Percentiles rank a stretch among this genome's conserved stretches.
These are phyloP conservation scores for Huntiella savannae DNA, from an alignment of 2,329 filamentous ascomycete genomes.

Conservation along the genomic window DNA sequence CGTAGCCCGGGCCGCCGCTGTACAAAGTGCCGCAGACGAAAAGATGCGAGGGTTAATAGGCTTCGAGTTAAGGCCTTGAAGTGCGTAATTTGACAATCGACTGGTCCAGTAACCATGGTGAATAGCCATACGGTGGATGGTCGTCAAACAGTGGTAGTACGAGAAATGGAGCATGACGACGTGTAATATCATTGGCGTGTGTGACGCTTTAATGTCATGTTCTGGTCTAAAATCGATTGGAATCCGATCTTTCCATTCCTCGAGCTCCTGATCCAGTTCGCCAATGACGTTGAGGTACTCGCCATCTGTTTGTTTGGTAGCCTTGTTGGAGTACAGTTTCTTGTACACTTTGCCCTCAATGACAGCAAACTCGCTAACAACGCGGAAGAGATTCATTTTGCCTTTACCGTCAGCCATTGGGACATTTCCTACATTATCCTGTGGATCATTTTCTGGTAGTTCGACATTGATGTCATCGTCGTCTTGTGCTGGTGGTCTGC, in stretches of 20 bases:
- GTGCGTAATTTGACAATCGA: conserved; percentile 80
- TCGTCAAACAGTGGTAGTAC: conserved; percentile 95
- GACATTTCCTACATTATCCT: conserved; percentile 87
- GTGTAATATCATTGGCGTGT: conserved; percentile 85
- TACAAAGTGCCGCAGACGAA: conserved; percentile 79
- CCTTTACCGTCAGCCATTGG: conserved; percentile 72
- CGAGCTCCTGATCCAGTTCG: conserved; percentile 72
- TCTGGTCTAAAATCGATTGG: conserved; percentile 94
- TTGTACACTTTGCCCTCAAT: conserved; percentile 94
- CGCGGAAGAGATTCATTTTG: conserved; percentile 85
- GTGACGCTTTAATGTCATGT: conserved; percentile 81
- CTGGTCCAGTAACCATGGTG: conserved; percentile 98
- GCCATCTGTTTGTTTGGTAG: conserved; percentile 76
- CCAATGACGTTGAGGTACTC: conserved; percentile 91
- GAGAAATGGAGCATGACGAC: conserved; percentile 88
- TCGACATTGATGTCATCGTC: conserved; percentile 83
- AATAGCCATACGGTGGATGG: conserved; percentile 95
- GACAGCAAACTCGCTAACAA: conserved; percentile 77
- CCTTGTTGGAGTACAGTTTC: conserved; percentile 78
- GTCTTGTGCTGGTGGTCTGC: conserved; percentile 40
- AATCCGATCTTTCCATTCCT: conserved; percentile 92
- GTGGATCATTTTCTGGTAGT: conserved; percentile 73
- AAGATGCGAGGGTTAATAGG: conserved; percentile 89
- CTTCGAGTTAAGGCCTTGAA: conserved; percentile 77
- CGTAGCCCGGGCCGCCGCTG: conserved; percentile 77